These are phyloP conservation scores for Funneliformis geosporum DNA, from an alignment of 192 early-diverging fungal species.

Conservation along the genomic window DNA sequence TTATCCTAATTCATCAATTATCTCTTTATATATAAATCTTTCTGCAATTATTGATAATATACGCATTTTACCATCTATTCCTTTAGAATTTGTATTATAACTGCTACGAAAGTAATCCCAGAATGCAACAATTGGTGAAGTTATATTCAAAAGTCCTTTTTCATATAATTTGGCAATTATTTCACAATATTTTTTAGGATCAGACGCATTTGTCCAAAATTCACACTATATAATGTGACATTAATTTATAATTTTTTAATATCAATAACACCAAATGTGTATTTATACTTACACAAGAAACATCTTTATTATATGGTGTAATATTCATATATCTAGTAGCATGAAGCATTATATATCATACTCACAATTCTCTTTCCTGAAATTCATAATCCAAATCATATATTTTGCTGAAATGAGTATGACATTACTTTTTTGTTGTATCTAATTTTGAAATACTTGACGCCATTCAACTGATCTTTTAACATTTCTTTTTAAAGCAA, in stretches of 20 bases:
- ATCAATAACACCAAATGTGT: neutral
- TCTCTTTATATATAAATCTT: conserved; percentile 1
- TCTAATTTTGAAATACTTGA: neutral
- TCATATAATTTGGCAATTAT: neutral
- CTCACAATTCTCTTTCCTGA: neutral
- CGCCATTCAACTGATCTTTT: neutral
- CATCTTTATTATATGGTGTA: neutral
- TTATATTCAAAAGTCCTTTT: neutral
- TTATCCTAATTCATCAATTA: neutral
- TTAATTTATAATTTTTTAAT: neutral
- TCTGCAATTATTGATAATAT: conserved; percentile 18
- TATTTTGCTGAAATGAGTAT: neutral
- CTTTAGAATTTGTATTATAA: conserved; percentile 2
- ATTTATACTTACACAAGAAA: neutral
- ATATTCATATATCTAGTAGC: neutral
- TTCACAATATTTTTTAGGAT: neutral
- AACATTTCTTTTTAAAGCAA: neutral
- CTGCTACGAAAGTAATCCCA: neutral
- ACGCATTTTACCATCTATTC: neutral
- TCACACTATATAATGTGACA: neutral
- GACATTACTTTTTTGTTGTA: too few relatives aligned
- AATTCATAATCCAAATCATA: neutral
- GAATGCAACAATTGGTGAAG: neutral
- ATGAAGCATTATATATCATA: neutral
- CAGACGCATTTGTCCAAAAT: neutral